Conservation (phyloP, 495 filamentous ascomycete genomes). For the Chaetomium fimeti region DNA sequence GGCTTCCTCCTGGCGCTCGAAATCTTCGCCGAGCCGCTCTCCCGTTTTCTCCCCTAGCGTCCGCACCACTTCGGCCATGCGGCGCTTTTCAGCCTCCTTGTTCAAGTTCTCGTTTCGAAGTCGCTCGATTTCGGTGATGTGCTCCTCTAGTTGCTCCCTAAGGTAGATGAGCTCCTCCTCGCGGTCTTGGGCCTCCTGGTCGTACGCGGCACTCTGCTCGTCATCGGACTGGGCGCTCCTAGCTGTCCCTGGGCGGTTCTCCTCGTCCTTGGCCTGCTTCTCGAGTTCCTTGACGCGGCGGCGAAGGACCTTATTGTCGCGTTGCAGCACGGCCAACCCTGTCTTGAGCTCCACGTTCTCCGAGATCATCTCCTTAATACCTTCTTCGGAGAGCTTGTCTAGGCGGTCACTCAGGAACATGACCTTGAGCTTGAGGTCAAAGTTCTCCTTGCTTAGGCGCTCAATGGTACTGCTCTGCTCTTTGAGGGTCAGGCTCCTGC, state of each 20-base stretch:
- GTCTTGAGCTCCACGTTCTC: constrained; percentile 96
- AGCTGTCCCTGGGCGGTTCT: constrained; percentile 58
- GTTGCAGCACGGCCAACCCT: constrained; percentile 77
- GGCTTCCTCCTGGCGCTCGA: constrained; percentile 80
- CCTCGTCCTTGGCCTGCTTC: constrained; percentile 73
- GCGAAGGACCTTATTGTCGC: constrained; percentile 80
- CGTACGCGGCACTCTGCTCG: constrained; percentile 47
- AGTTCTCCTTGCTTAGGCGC: constrained; percentile 91
- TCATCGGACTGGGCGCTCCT: constrained; percentile 49
- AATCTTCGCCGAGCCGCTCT: constrained; percentile 57
- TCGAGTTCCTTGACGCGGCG: constrained; percentile 80
- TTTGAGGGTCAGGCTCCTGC: constrained; percentile 86
- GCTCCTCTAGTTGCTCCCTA: constrained; percentile 77
- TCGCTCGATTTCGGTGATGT: constrained; percentile 78
- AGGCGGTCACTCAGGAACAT: constrained; percentile 93
- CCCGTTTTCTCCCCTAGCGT: constrained; percentile 63
- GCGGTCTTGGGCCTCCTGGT: constrained; percentile 65
- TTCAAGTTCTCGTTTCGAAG: constrained; percentile 70
- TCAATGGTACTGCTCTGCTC: constrained; percentile 97
- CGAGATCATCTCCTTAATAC: constrained; percentile 93
- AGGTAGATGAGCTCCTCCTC: constrained; percentile 84
- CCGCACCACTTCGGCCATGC: constrained; percentile 74
- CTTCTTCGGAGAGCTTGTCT: constrained; percentile 91
- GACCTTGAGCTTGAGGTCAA: constrained; percentile 95
- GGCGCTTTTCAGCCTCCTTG: constrained; percentile 76